These are phyloP conservation scores for Rasamsonia emersonii DNA, from an alignment of 2,329 filamentous ascomycete species.

Conservation along the genomic window DNA sequence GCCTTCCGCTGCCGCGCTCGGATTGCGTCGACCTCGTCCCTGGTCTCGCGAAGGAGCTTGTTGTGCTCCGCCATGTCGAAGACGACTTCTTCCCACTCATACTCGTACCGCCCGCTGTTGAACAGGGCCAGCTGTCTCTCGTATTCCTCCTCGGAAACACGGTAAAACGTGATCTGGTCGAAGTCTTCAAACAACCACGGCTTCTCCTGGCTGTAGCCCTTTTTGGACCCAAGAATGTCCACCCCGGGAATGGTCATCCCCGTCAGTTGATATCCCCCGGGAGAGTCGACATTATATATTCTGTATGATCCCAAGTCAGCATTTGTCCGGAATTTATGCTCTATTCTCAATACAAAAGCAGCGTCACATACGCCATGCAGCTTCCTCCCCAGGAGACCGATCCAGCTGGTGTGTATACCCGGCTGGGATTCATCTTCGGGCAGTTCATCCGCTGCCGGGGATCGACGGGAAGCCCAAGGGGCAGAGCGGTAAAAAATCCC, in stretches of 20 bases:
- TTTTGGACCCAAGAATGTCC: slow-evolving; percentile 46
- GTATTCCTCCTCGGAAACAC: slow-evolving; percentile 45
- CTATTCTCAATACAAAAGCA: neutral
- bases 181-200: slow-evolving; percentile 52
- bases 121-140: slow-evolving; percentile 42
- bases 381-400: slow-evolving; percentile 49
- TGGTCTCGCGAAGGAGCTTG: slow-evolving; percentile 36
- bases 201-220: slow-evolving; percentile 35
- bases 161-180: slow-evolving; percentile 48
- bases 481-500: slow-evolving; percentile 49
- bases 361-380: slow-evolving; percentile 37
- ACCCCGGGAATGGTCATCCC: slow-evolving; percentile 46
- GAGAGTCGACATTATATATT: slow-evolving; percentile 49
- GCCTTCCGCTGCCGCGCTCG: slow-evolving; percentile 38
- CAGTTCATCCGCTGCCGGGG: slow-evolving; percentile 45
- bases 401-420: slow-evolving; percentile 50
- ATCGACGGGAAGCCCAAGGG: slow-evolving; percentile 45
- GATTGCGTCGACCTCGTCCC: slow-evolving; percentile 40
- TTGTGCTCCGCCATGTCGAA: slow-evolving; percentile 53
- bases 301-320: slow-evolving; percentile 13
- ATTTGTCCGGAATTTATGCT: neutral
- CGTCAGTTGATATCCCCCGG: slow-evolving; percentile 49
- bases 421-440: slow-evolving; percentile 50
- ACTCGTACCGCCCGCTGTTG: slow-evolving; percentile 44
- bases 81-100: slow-evolving; percentile 39